Evolutionary conservation across 495 filamentous ascomycete genomes (phyloP), one percentile per base, ranked within the genome.

Genomic region (Talaromyces nanjingensis): DNA sequence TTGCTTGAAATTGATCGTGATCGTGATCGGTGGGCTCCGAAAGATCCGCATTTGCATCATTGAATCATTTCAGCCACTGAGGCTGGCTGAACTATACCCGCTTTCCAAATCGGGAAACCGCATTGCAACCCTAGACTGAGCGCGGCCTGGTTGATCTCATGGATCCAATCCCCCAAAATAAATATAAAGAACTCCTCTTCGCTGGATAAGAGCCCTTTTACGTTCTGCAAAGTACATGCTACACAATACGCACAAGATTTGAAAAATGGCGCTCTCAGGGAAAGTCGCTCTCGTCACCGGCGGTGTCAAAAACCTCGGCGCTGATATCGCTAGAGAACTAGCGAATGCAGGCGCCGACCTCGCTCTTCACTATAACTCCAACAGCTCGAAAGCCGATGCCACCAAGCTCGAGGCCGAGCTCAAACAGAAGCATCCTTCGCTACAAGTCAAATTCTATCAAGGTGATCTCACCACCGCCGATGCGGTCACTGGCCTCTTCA

Each of bases 261-360:
- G 33, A 16, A 42, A 49, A 64, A 74, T 72, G 72, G 61, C 68
- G 55, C 78, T 85, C 47, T 69, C 70, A n/a, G 72, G 72, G 42
- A 79, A 83, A 70, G 69, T 80, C 16, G 78, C 74, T 54, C 74
- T 84, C 33, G 68, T 84, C 56, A 81, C 78, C 47, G 81, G 81
- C 34, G 72, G 75, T 22, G 73, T 67, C 18, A 76, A 75, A 68
- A 77, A 75, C 60, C 70, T 76, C 49, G 73, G 73, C 9, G 73
- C 73, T 34, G 60, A 69, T 22, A 71, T 65, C 31, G 74, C 74
- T 9, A 65, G 67, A 8, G 64, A 71, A 24, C 65, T 76, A 14
- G 72, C 72, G 11, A 42, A 45, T 27, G 62, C 25, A 9, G 72
- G 72, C 18, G 72, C 72, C 37, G 70, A 69, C 64, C 71, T 76